Base-by-base conservation (phyloP, 2,329 filamentous ascomycete species). In the Phialemonium atrogriseum region DNA sequence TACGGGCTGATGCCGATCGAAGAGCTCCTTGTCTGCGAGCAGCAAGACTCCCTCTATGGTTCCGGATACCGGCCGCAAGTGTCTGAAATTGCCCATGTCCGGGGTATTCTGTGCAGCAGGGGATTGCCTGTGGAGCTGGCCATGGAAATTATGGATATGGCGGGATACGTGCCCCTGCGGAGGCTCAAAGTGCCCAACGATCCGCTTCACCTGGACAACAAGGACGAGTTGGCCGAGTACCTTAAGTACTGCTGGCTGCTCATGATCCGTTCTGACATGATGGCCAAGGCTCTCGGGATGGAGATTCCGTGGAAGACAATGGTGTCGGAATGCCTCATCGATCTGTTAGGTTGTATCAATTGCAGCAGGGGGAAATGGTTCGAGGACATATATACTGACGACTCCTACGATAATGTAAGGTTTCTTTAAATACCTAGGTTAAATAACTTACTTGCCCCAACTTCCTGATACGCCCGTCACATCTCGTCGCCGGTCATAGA, bases 211-310 rank as follows among this genome's bases (percentile, higher is more conserved):
- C 21, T 8, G 5, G 31, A 31, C 1, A 47, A 51, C 27, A n/a
- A 26, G 16, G 38, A 43, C 10, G 45, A 46, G 33, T 26, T 51
- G 34, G 37, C 30, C 5, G 39, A 37, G 16, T 52, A 52, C 28
- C 27, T 54, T 6, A 46, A 30, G 25, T 47, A 47, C 23, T 50
- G 49, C 26, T 52, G 50, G 49, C 27, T 38, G 15, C 5, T 50
- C 3, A 24, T 54, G 5, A 33, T 52, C 16, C 35, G 43, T 7
- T 46, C 40, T 33, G 37, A 50, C 20, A 39, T 50, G 34, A 37
- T 50, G 36, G 44, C 38, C 7, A 40, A 36, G 8, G 43, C 34
- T 17, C 24, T 51, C 14, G 40, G 33, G 9, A 32, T 44, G 23
- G 30, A 18, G 24, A 33, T 33, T 11, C 32, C 21, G 20, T 34